phyloP scores from a whole-genome alignment of 2,329 filamentous ascomycete species.

The Penicillium sp. region DNA sequence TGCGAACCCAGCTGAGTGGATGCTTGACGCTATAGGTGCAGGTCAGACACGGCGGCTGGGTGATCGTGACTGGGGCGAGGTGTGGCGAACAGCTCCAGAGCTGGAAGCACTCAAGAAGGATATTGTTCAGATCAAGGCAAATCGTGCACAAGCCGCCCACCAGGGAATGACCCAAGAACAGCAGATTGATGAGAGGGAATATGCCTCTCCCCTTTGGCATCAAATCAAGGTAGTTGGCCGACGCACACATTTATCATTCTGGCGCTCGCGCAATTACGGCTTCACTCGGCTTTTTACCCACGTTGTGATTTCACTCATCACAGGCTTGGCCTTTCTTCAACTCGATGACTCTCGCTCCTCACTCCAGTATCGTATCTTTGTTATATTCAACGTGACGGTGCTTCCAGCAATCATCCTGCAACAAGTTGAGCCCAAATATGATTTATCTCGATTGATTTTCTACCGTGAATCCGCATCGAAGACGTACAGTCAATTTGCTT shows the following conservation, averaged over 20 bases:
- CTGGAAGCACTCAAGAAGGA: conserved; percentile 67
- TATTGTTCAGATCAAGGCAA: conserved; percentile 68
- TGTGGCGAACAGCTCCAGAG: conserved; percentile 76
- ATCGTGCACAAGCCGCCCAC: conserved; percentile 56
- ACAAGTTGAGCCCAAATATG: conserved; percentile 83
- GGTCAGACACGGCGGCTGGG: conserved; percentile 74
- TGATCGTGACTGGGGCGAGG: conserved; percentile 76
- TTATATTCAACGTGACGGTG: conserved; percentile 85
- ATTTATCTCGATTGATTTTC: conserved; percentile 77
- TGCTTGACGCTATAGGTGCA: conserved; percentile 69
- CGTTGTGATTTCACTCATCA: conserved; percentile 74
- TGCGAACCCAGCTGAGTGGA: conserved; percentile 58
- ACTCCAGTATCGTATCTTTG: conserved; percentile 84
- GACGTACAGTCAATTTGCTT: conserved; percentile 81
- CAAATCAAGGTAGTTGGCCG: conserved; percentile 76
- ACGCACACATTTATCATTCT: conserved; percentile 78
- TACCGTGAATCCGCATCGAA: conserved; percentile 86
- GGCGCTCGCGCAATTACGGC: conserved; percentile 85
- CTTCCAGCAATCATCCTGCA: conserved; percentile 81
- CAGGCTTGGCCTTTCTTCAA: conserved; percentile 77
- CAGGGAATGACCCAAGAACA: conserved; percentile 43
- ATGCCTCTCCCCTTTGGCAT: conserved; percentile 76
- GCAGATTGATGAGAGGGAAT: conserved; percentile 68
- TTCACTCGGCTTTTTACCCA: conserved; percentile 89
- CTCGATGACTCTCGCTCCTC: conserved; percentile 75